Conservation (phyloP, 495 filamentous ascomycete species). For the Annulohypoxylon moriforme region DNA sequence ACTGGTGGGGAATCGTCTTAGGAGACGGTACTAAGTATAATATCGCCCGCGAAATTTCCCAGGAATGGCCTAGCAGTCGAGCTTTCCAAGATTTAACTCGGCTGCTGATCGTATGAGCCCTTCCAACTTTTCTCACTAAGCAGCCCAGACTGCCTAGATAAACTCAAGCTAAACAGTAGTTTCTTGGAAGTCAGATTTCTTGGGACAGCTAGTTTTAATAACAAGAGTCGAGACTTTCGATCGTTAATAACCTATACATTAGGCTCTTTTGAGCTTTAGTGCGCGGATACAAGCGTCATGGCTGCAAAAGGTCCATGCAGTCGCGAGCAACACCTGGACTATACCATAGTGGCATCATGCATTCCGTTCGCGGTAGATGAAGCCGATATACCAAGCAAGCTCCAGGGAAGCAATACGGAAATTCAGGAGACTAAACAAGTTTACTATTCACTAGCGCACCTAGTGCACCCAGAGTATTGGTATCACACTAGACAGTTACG, state of each 20-base stretch:
- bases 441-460: background rate
- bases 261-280: conserved; percentile 35
- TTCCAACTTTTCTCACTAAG: conserved; percentile 1
- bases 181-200: conserved; percentile 23
- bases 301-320: conserved; percentile 45
- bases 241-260: conserved; percentile 33
- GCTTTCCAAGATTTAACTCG: conserved; percentile 37
- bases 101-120: conserved; percentile 40
- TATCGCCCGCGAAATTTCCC: conserved; percentile 37
- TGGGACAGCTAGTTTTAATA: conserved; percentile 26
- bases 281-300: conserved; percentile 37
- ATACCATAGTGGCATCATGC: background rate
- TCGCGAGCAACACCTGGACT: background rate
- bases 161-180: conserved; percentile 24
- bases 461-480: conserved; percentile 44
- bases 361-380: conserved; percentile 37
- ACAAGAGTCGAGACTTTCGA: conserved; percentile 31
- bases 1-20: conserved; percentile 35
- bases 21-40: conserved; percentile 10
- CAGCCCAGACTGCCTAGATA: conserved; percentile 14
- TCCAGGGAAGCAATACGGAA: conserved; percentile 9
- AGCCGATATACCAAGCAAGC: conserved; percentile 27
- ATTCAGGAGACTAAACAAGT: conserved; percentile 25
- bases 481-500: conserved; percentile 41
- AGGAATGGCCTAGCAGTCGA: conserved; percentile 32